Percentiles rank a stretch among this genome's conserved stretches.
Evolutionary conservation across 352 stramenopile species (phyloP).

Genomic region (Hyaloperonospora arabidopsidis): DNA sequence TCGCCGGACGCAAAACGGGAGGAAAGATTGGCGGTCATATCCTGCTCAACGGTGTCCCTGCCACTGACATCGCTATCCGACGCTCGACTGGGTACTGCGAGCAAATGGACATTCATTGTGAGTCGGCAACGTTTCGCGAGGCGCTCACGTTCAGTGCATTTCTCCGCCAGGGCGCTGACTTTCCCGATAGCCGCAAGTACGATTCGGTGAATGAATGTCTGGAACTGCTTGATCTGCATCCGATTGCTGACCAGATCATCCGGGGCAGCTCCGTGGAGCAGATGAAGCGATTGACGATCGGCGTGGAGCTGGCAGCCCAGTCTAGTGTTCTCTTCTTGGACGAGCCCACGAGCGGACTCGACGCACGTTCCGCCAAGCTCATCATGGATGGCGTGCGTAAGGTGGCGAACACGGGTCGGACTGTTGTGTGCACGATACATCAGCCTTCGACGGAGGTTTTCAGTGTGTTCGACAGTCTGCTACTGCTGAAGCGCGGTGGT

Average conservation of each 20-base stretch:
- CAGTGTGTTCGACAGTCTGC: constrained; percentile 22
- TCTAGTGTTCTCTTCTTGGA: constrained; percentile 31
- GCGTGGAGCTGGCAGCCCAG: constrained; percentile 20
- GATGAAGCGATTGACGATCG: constrained; percentile 33
- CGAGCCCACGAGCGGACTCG: constrained; percentile 82
- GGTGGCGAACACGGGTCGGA: constrained; percentile 61
- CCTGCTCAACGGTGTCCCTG: constrained; percentile 46
- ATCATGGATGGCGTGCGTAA: constrained; percentile 84
- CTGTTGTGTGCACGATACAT: constrained; percentile 89
- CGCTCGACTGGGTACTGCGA: constrained; percentile 48
- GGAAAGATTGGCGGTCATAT: constrained; percentile 11
- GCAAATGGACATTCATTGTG: constrained; percentile 83
- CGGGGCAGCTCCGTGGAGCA: constrained; percentile 22
- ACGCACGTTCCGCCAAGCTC: constrained; percentile 79
- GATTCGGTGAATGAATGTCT: constrained; percentile 24
- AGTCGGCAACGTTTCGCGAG: constrained; percentile 83
- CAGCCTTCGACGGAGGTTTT: constrained; percentile 86
- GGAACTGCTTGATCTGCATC: constrained; percentile 18
- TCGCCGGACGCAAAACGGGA: constrained; percentile 15
- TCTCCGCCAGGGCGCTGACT: constrained; percentile 20
- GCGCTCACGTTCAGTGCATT: constrained; percentile 25
- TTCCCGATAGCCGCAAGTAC: constrained; percentile 31
- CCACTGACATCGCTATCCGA: constrained; percentile 37
- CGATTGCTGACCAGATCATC: constrained; percentile 33
- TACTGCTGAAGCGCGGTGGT: constrained; percentile 28